Evolutionary conservation across 108 stramenopile species (phyloP).

Genomic region (Parietichytrium sp.): DNA sequence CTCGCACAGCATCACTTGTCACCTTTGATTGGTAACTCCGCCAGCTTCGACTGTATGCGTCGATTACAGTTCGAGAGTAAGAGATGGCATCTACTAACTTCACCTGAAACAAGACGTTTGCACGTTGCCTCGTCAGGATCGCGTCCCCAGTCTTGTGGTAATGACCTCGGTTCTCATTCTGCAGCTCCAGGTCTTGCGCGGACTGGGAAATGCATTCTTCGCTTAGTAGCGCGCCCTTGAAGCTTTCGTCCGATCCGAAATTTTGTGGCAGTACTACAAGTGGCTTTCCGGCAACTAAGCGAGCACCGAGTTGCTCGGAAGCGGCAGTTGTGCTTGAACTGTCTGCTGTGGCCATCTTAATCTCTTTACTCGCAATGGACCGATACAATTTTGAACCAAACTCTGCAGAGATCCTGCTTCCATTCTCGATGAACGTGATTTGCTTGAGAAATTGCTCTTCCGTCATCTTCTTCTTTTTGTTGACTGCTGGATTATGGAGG

Average conservation of each 20-base stretch:
- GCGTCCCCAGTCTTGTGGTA: no score
- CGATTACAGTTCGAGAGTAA: neutral
- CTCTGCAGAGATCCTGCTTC: constrained; percentile 71
- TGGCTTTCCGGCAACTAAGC: no score
- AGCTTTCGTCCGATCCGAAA: no score
- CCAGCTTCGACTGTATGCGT: neutral
- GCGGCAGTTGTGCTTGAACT: no score
- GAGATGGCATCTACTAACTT: neutral
- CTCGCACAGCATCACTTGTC: neutral
- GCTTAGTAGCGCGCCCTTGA: no score
- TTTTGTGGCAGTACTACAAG: no score
- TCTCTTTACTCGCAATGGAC: constrained; percentile 71
- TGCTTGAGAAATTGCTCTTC: constrained; percentile 81
- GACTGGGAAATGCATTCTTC: no score
- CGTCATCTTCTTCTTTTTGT: constrained; percentile 80
- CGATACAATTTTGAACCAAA: constrained; percentile 75
- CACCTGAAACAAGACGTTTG: constrained; percentile 5
- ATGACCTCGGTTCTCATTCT: no score
- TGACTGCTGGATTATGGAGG: constrained; percentile 79
- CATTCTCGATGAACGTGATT: constrained; percentile 84
- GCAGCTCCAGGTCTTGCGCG: no score
- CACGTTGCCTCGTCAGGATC: neutral
- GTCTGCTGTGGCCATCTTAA: constrained; percentile 70
- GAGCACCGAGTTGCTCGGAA: no score
- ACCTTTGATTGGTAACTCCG: neutral